Evolutionary conservation across 306 rosid genomes (phyloP).

Genomic region (Arachis hypogaea): DNA sequence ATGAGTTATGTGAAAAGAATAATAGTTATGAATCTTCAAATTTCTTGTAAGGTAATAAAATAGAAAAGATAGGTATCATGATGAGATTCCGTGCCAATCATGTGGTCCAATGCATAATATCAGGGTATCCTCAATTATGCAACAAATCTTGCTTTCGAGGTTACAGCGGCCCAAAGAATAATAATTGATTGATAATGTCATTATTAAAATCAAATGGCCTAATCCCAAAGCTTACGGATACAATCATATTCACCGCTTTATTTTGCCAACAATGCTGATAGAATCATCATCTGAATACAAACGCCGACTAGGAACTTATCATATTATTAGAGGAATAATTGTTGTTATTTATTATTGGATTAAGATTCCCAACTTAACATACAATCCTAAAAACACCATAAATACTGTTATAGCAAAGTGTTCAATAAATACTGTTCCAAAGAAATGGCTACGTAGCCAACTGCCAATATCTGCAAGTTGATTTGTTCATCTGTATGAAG

Average conservation of each 20-base stretch:
- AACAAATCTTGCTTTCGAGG: not conserved
- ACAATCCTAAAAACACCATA: not conserved
- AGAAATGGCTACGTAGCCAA: no score
- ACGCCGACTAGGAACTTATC: not conserved
- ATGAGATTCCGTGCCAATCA: not conserved
- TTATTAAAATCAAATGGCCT: not conserved
- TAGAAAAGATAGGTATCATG: not conserved
- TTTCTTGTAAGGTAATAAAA: not conserved
- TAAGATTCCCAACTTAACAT: not conserved
- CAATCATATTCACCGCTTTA: not conserved
- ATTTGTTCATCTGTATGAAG: not conserved
- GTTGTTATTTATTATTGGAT: no score
- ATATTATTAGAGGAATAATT: no score
- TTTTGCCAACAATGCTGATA: not conserved
- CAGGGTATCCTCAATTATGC: not conserved
- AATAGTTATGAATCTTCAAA: not conserved
- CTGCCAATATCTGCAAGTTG: not conserved
- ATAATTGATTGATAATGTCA: not conserved
- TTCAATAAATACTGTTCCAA: no score
- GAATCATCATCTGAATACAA: not conserved
- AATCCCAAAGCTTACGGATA: slow-evolving; percentile 3
- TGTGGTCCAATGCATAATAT: not conserved
- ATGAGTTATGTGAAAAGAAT: not conserved
- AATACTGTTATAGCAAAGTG: no score
- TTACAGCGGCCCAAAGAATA: not conserved